phyloP scores from a whole-genome alignment of 108 stramenopile species.

The Pseudonitzschia multiseries region DNA sequence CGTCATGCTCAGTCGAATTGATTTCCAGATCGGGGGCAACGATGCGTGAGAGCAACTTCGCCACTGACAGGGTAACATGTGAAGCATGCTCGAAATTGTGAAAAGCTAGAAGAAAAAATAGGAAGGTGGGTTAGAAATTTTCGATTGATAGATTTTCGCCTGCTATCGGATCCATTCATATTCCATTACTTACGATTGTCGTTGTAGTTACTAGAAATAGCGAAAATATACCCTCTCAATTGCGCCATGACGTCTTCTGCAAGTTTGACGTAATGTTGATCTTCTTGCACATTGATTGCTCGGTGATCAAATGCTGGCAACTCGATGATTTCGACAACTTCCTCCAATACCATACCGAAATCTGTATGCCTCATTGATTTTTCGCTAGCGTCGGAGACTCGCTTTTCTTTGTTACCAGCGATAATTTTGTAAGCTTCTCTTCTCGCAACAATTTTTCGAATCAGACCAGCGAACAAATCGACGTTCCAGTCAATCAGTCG shows the following conservation, averaged over 20 bases:
- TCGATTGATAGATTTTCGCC: slow-evolving; percentile 30
- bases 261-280: slow-evolving; percentile 23
- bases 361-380: neutral
- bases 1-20: neutral
- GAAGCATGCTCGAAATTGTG: slow-evolving; percentile 9
- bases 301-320: slow-evolving; percentile 22
- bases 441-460: slow-evolving; percentile 22
- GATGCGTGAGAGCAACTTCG: slow-evolving; percentile 32
- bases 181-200: slow-evolving; percentile 21
- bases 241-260: slow-evolving; percentile 31
- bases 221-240: slow-evolving; percentile 27
- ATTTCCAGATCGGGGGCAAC: slow-evolving; percentile 24
- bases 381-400: neutral
- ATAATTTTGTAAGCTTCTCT: neutral
- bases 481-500: slow-evolving; percentile 37
- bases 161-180: slow-evolving; percentile 34
- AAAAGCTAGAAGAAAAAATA: slow-evolving; percentile 34
- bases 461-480: slow-evolving; percentile 24
- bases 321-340: slow-evolving; percentile 37
- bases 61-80: slow-evolving; percentile 28
- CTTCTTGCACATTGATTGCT: slow-evolving; percentile 10
- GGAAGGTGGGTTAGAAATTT: slow-evolving; percentile 23
- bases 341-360: slow-evolving; percentile 22
- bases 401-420: neutral
- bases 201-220: slow-evolving; percentile 31